Evolutionary conservation across 169 alveolate species (phyloP).

Genomic region (Perkinsus chesapeaki): DNA sequence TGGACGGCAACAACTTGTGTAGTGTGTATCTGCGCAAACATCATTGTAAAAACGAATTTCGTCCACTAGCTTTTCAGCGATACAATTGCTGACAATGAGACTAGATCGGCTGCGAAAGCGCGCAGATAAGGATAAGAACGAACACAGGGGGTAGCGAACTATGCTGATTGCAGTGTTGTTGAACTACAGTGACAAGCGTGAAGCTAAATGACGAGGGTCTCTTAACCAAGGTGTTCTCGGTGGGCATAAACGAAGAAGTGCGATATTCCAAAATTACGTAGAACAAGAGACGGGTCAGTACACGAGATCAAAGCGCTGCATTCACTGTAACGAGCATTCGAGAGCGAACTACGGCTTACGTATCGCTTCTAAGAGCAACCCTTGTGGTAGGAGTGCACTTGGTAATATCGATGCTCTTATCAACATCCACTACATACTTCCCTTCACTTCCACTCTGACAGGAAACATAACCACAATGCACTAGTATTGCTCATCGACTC

Average conservation of each 20-base stretch:
- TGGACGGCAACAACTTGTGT: constrained; percentile 90
- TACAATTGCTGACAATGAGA: not conserved
- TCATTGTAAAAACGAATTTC: not conserved
- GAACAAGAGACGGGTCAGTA: not conserved
- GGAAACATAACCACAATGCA: not conserved
- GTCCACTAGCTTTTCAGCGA: constrained; percentile 29
- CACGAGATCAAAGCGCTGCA: not conserved
- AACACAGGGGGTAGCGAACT: not conserved
- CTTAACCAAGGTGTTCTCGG: no score
- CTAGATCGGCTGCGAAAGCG: not conserved
- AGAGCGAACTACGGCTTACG: not conserved
- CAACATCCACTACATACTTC: constrained; percentile 90
- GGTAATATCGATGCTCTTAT: constrained; percentile 76
- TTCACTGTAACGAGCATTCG: not conserved
- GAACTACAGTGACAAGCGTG: no score
- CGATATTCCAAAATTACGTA: not conserved
- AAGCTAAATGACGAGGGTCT: no score
- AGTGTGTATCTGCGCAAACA: constrained; percentile 75
- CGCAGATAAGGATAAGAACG: not conserved
- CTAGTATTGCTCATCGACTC: constrained; percentile 37
- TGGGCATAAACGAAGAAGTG: not conserved
- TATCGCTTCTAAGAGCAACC: constrained; percentile 73
- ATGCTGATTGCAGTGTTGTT: no score
- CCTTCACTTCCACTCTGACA: constrained; percentile 82
- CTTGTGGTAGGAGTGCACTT: constrained; percentile 88